A percentile compares a stretch with the other conserved stretches of the same genome.
phyloP scores from a whole-genome alignment of 2,329 filamentous ascomycete species.

The Leptographium procerum region DNA sequence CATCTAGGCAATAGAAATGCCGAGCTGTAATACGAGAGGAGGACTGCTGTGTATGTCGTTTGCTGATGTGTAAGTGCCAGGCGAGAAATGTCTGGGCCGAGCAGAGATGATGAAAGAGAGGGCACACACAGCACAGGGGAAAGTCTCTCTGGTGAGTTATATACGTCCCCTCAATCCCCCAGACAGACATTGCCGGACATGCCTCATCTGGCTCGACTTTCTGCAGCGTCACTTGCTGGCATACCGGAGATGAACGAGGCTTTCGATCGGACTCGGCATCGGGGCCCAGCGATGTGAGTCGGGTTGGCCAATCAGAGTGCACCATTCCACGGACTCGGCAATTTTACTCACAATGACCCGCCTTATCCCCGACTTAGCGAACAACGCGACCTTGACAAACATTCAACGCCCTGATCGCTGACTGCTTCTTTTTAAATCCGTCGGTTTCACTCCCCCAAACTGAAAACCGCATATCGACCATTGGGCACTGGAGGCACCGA shows the following conservation, averaged over 20 bases:
- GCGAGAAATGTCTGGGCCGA: too few species aligned
- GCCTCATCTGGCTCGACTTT: neutral
- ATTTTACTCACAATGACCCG: slow-evolving; percentile 23
- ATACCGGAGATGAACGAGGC: neutral
- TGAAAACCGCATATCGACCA: neutral
- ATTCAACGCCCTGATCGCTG: neutral
- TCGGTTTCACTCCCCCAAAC: neutral
- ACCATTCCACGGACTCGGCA: slow-evolving; percentile 32
- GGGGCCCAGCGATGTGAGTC: neutral
- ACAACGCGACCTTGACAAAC: neutral
- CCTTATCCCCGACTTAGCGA: slow-evolving; percentile 14
- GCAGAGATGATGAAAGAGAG: too few species aligned
- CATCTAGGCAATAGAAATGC: too few species aligned
- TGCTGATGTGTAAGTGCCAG: too few species aligned
- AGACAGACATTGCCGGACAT: neutral
- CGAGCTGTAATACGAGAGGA: too few species aligned
- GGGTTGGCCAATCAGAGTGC: neutral
- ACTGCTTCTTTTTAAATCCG: neutral
- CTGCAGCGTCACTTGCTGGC: neutral
- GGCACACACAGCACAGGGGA: neutral
- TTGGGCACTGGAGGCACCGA: neutral
- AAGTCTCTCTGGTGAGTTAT: neutral
- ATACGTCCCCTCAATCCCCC: neutral
- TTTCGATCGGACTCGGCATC: neutral
- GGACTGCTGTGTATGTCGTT: too few species aligned